Evolutionary conservation across 2,329 filamentous ascomycete species (phyloP), one percentile per base, ranked within the genome.

Genomic region (Calonectria pteridis): DNA sequence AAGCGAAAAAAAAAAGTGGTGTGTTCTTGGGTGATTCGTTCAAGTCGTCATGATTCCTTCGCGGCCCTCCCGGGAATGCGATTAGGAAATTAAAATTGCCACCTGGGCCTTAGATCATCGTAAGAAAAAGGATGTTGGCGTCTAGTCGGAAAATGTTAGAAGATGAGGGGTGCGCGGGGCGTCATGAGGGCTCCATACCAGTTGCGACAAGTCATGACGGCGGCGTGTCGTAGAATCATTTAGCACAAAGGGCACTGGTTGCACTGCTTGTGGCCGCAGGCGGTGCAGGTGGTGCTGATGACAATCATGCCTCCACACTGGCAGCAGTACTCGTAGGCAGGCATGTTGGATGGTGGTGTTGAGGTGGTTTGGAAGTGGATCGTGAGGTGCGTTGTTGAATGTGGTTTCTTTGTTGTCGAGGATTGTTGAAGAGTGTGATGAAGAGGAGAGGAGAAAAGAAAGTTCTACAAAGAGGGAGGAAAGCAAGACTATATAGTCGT

Each of bases 241-340:
- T 82, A 85, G 69, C 79, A 84, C 72, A 79, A 75, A 64, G 84
- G 80, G 82, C 88, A 90, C 72, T 86, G 82, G 73, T 77, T 80
- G 86, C 88, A 90, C 79, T 89, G 86, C 77, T 84, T 82, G 84
- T 90, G 88, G 66, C 84, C 84, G 81, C 88, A 90, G 79, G 85
- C 84, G 74, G 83, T 84, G 85, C 88, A 90, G 67, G 84, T 87
- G 81, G 84, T 88, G 87, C 88, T 90, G 84, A 90, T 90, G 84
- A 90, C 88, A 77, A 90, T 89, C 84, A 90, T 88, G 83, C 85
- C 83, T 78, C 87, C 87, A 84, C 88, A 90, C 80, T 89, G 83
- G 86, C 88, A 90, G 87, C 89, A 90, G 84, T 88, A 88, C 78
- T 87, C 86, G 77, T 86, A 87, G 78, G 84, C 83, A 81, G 86